phyloP scores from a whole-genome alignment of 768 basidiomycete species.

The Leccinum pellstonianum region DNA sequence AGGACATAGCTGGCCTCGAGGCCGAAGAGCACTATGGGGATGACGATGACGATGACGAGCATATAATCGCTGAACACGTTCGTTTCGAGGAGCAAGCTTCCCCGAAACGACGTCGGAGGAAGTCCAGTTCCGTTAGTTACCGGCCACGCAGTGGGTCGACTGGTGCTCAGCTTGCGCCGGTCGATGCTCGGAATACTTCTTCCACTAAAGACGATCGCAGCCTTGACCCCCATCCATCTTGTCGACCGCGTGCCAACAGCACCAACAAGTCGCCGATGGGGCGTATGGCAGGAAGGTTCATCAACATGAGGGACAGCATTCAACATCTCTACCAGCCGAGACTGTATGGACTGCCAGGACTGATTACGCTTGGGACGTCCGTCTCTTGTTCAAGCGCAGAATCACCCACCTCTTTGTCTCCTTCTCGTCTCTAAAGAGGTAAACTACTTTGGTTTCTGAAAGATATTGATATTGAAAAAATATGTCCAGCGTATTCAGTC shows the following conservation, averaged over 20 bases:
- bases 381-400: constrained; percentile 84
- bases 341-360: too few species aligned
- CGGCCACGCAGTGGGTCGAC: constrained; percentile 27
- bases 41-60: too few species aligned
- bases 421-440: constrained; percentile 76
- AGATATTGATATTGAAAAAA: constrained; percentile 52
- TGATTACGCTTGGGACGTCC: constrained; percentile 15
- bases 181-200: constrained; percentile 8
- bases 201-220: constrained; percentile 37
- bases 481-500: too few species aligned
- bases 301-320: too few species aligned
- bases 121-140: neutral
- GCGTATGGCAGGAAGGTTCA: too few species aligned
- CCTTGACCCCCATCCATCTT: constrained; percentile 27
- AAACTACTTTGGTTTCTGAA: constrained; percentile 91
- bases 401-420: constrained; percentile 82
- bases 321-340: too few species aligned
- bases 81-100: too few species aligned
- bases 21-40: too few species aligned
- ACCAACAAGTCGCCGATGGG: too few species aligned
- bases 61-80: too few species aligned
- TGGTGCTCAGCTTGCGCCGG: neutral
- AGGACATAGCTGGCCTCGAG: too few species aligned
- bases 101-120: too few species aligned
- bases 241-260: neutral